phyloP scores from a whole-genome alignment of 495 filamentous ascomycete species.

The Massariosphaeria phaeospora region DNA sequence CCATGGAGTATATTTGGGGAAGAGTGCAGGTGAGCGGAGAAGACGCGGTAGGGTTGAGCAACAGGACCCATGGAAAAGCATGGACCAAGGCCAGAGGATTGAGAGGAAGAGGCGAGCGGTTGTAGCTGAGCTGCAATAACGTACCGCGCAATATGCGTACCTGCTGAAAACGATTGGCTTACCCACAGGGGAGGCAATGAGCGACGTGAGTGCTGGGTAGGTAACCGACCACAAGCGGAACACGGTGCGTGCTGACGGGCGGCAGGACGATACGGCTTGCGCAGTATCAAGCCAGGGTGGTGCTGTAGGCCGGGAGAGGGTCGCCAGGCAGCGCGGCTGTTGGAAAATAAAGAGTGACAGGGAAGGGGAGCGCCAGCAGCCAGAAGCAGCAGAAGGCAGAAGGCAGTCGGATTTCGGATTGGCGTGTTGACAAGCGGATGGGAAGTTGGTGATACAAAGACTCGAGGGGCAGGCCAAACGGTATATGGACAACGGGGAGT shows the following conservation, averaged over 20 bases:
- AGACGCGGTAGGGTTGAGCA: constrained; percentile 7
- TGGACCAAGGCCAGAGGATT: constrained; percentile 13
- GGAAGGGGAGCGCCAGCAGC: constrained; percentile 1
- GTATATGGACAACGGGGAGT: constrained; percentile 23
- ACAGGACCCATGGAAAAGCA: constrained; percentile 6
- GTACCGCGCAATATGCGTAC: constrained; percentile 31
- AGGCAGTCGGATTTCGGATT: constrained; percentile 2
- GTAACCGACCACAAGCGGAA: constrained; percentile 13
- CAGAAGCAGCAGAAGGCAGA: constrained; percentile 9
- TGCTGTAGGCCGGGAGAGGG: background rate
- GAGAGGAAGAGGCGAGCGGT: constrained; percentile 13
- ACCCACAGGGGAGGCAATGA: constrained; percentile 19
- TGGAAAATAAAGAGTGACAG: constrained; percentile 9
- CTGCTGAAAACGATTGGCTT: constrained; percentile 26
- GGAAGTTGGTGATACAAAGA: constrained; percentile 19
- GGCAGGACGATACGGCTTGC: background rate
- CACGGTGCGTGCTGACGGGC: constrained; percentile 21
- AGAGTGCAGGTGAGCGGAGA: constrained; percentile 4
- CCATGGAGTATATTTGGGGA: constrained; percentile 20
- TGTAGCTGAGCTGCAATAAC: constrained; percentile 13
- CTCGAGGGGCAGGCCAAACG: constrained; percentile 13
- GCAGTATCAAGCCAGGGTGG: constrained; percentile 13
- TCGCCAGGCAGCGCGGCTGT: constrained; percentile 9
- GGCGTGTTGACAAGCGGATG: constrained; percentile 12
- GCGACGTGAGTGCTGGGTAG: constrained; percentile 9